These are phyloP conservation scores for Myxozyma vanderwaltii DNA, from an alignment of 805 yeast species.

Conservation along the genomic window DNA sequence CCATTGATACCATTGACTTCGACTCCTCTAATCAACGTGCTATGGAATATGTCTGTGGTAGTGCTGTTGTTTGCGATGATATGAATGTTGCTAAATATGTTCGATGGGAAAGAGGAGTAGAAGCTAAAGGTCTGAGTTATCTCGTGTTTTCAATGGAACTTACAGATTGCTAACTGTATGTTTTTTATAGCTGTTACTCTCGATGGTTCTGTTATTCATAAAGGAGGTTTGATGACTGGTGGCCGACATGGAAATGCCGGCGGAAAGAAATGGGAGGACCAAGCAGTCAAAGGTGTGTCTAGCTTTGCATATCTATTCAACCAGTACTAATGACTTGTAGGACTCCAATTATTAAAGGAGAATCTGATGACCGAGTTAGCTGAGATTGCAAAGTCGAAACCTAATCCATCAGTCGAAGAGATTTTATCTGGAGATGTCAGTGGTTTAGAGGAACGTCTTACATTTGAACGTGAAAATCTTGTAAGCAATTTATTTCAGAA, in stretches of 20 bases:
- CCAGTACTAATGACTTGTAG: slow-evolving; percentile 43
- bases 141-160: neutral
- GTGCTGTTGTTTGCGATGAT: slow-evolving; percentile 74
- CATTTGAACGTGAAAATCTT: slow-evolving; percentile 40
- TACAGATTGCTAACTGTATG: slow-evolving; percentile 7
- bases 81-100: slow-evolving; percentile 67
- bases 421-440: slow-evolving; percentile 58
- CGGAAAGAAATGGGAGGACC: slow-evolving; percentile 70
- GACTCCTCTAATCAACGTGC: slow-evolving; percentile 74
- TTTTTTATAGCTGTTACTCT: slow-evolving; percentile 58
- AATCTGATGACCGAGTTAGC: slow-evolving; percentile 54
- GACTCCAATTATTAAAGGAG: slow-evolving; percentile 55
- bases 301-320: too few relatives aligned
- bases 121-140: slow-evolving; percentile 49
- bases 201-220: slow-evolving; percentile 82
- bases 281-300: slow-evolving; percentile 25
- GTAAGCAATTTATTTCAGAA: slow-evolving; percentile 30
- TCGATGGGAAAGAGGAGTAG: slow-evolving; percentile 63
- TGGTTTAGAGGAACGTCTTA: slow-evolving; percentile 46
- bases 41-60: slow-evolving; percentile 75
- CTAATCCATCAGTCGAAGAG: slow-evolving; percentile 60
- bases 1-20: slow-evolving; percentile 70
- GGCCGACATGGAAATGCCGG: slow-evolving; percentile 59
- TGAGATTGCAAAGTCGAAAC: slow-evolving; percentile 50
- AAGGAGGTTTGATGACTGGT: slow-evolving; percentile 91